Base-by-base conservation (phyloP, 768 basidiomycete genomes). In the Tylopilus vinaceipallidus region DNA sequence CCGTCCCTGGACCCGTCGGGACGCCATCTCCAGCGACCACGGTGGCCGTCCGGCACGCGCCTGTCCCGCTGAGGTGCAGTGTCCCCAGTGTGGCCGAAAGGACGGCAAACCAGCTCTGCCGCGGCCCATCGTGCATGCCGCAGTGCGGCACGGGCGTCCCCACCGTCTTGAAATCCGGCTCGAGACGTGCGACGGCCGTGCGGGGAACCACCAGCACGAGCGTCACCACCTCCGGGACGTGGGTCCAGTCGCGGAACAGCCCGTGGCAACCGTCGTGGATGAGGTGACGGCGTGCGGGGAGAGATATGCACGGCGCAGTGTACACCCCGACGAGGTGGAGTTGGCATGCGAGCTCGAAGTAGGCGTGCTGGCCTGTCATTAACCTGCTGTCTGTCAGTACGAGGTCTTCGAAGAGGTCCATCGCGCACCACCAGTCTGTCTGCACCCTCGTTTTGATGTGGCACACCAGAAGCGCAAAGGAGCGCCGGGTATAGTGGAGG, bases 401-500 rank as follows among this genome's bases (percentile, higher is more conserved):
- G 20, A 61, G 6, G 6, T 43, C 19, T 66, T 47, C 42, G 75
- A 71, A 27, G 29, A 57, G 35, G 4, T 65, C 54, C 69, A 84
- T 73, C 6, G 70, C 55, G 14, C 61, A 39, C 1, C 36, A 33
- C 83, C 84, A 85, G 37, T 75, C 63, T 0, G 64, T 57, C 13
- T 50, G 48, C 1, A 74, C 57, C 33, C 69, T 62, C n/a, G 59
- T 62, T 50, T 71, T 73, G 11, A 78, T 64, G 8, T 74, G 49
- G 22, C 64, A 64, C 8, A 83, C 67, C 32, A 84, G 63, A 0
- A 69, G 49, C 0, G 67, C 77, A 45, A 83, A 82, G 24, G 71
- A 74, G 26, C 69, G 69, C 9, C 82, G 73, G 20, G 59, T 70
- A 51, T 84, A 81, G 47, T 77, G 78, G 16, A 74, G 30, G 17